Base-by-base conservation (phyloP, 345 rosid genomes). In the Eucalyptus marginata region DNA sequence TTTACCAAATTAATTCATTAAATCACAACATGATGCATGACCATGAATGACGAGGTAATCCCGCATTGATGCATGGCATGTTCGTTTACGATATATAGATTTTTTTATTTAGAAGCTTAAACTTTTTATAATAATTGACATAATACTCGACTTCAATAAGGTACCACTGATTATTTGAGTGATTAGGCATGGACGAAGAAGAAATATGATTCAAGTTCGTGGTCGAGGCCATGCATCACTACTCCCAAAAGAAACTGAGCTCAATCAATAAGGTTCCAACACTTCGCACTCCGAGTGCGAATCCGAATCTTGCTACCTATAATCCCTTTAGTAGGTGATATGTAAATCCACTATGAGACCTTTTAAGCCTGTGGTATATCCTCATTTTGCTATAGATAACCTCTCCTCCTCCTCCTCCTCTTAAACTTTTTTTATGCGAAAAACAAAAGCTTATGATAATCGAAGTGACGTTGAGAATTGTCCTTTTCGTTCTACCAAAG, bases 121-220 rank as follows among this genome's bases (percentile, higher is more conserved):
- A 31, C 2, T 68, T 8, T 31, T 31, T 17, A 17, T 17, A 33
- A 1, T 4, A 68, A 68, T 1, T 16, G 7, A 17, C 0, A 8
- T 5, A 8, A 31, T 33, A 33, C 43, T 68, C 2, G 1, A 68
- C 44, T 33, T 68, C 12, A 68, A 68, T 33, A 33, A 5, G 4
- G 80, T 17, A 3, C 13, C 0, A 13, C 0, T 18, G 1, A 68
- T 68, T 68, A 16, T 15, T 68, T 68, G 3, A 8, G 36, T 68
- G 43, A 52, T 52, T 52, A 52, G 22, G 80, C 43, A 68, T 8
- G 43, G 80, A 3, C 5, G 3, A n/a, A 3, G 20, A n/a, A n/a
- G 36, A 64, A n/a, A 64, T 64, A 7, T 5, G 76, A 64, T 29
- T 64, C 36, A n/a, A 64, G 33, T 62, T 29, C 0, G 5, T 14